These are phyloP conservation scores for Ogataea zsoltii DNA, from an alignment of 805 yeast species.

Conservation along the genomic window DNA sequence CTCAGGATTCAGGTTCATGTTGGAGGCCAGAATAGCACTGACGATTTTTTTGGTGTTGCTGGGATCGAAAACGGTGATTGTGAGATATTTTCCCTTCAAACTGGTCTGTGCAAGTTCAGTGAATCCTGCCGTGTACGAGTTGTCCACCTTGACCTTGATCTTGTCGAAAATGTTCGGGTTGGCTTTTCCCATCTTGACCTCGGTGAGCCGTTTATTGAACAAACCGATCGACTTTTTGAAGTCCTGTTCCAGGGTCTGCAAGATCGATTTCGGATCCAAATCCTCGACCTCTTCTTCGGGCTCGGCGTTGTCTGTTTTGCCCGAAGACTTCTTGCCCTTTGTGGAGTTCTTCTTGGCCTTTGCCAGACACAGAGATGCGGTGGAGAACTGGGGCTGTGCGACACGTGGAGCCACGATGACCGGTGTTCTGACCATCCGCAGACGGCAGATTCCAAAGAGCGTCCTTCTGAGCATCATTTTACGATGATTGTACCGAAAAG, in stretches of 20 bases:
- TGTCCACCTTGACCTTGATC: slow-evolving; percentile 50
- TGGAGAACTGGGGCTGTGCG: not conserved
- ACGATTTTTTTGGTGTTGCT: slow-evolving; percentile 65
- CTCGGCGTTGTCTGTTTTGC: slow-evolving; percentile 5
- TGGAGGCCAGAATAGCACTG: slow-evolving; percentile 67
- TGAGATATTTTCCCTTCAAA: slow-evolving; percentile 64
- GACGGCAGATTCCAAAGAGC: not conserved
- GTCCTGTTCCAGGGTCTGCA: slow-evolving; percentile 38
- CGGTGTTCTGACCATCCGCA: no score
- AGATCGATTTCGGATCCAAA: slow-evolving; percentile 35
- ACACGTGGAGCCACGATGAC: no score
- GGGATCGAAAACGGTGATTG: slow-evolving; percentile 89
- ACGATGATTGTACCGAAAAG: no score
- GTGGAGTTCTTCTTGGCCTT: slow-evolving; percentile 15
- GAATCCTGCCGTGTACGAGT: slow-evolving; percentile 47
- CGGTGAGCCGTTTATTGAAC: slow-evolving; percentile 58
- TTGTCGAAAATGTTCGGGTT: slow-evolving; percentile 67
- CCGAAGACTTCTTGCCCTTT: slow-evolving; percentile 13
- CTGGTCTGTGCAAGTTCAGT: slow-evolving; percentile 71
- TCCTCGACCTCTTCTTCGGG: slow-evolving; percentile 25
- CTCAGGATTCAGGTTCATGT: slow-evolving; percentile 78
- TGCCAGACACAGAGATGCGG: not conserved
- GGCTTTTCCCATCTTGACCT: slow-evolving; percentile 67
- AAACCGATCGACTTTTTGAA: slow-evolving; percentile 51
- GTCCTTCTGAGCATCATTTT: not conserved